Evolutionary conservation across 23 red algal genomes (phyloP).

Genomic region (Gracilariopsis chorda): DNA sequence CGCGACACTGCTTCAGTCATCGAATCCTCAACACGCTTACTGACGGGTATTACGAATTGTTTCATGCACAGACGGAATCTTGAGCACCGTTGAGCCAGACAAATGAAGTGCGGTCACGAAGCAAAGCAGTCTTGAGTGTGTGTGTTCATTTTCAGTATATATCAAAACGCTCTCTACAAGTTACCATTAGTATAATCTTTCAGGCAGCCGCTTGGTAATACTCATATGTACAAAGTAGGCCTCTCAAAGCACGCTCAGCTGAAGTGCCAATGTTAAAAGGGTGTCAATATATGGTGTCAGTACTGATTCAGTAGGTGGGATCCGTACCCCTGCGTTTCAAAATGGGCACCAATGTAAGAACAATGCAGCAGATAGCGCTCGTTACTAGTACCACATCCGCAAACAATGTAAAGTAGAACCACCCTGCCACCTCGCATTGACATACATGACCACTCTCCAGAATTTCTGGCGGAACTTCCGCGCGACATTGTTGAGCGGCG

Average conservation of each 20-base stretch:
- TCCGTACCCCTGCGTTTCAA: slow-evolving; percentile 21
- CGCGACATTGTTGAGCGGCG: slow-evolving; percentile 2
- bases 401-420: slow-evolving; percentile 60
- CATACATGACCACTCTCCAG: slow-evolving; percentile 42
- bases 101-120: too few species aligned
- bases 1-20: neutral
- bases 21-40: neutral
- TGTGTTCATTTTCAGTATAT: too few species aligned
- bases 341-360: slow-evolving; percentile 17
- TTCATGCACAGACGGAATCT: slow-evolving; percentile 8
- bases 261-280: neutral
- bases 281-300: neutral
- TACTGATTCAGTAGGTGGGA: neutral
- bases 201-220: neutral
- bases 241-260: neutral
- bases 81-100: slow-evolving; percentile 59
- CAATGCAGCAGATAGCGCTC: slow-evolving; percentile 19
- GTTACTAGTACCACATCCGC: slow-evolving; percentile 46
- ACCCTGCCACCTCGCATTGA: slow-evolving; percentile 36
- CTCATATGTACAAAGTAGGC: neutral
- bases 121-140: too few species aligned
- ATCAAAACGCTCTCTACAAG: too few species aligned
- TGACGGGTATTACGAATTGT: neutral
- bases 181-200: neutral
- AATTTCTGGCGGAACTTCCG: slow-evolving; percentile 46